Base-by-base conservation (phyloP, 495 filamentous ascomycete species). In the Hapsidospora chrysogenum region DNA sequence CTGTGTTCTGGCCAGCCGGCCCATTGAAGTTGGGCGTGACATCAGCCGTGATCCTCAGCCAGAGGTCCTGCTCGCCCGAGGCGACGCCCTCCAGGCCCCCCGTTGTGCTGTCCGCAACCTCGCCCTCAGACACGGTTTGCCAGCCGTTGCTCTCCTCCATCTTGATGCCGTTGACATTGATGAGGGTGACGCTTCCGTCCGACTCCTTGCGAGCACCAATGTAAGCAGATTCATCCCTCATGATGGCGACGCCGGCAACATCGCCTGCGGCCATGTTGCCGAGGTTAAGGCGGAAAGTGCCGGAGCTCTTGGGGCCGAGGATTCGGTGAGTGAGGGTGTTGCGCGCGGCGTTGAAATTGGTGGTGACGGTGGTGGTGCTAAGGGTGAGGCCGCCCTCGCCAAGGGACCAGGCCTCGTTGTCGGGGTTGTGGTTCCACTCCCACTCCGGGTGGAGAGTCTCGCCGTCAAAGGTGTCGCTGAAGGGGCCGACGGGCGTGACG, bases 351-450 rank as follows among this genome's bases (percentile, higher is more conserved):
- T 61, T 72, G 13, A 74, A 36, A 35, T 72, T 64, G 26, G 47
- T 48, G 6, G 69, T 74, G 2, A 72, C 55, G 1, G 59, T 60
- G 8, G 61, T 65, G 1, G 68, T 66, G 13, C 41, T 38, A n/a
- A 76, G 47, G 3, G 49, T 53, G 5, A 76, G 34, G 2, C 54
- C 52, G 2, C 42, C 41, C 17, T 34, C 18, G 9, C 28, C 25
- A 30, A 49, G 29, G 17, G 20, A 6, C 20, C 28, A 63, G 32
- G 52, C 57, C 10, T 40, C 44, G 20, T 48, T 48, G 25, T 74
- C 65, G 0, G 70, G 70, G 37, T 73, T 72, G 29, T 74, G 69
- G 43, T 76, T 76, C 70, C 72, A 76, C 42, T 76, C 70, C 68
- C 68, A 74, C 19, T 58, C 48, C 0, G 54, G 46, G 4, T 52